Conservation (phyloP, 805 yeast species). For the Peterozyma toletana region DNA sequence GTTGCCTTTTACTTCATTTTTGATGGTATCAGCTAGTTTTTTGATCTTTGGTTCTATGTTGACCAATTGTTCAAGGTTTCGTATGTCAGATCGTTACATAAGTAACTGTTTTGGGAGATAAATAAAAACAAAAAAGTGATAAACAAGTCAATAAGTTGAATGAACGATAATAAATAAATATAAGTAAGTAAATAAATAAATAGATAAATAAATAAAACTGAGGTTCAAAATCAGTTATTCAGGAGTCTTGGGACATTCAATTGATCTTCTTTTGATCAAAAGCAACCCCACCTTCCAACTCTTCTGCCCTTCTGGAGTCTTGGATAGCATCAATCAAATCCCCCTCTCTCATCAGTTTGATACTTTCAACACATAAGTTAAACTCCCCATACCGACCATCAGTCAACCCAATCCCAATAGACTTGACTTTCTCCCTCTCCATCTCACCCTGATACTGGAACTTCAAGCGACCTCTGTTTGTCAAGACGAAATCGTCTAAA, state of each 20-base stretch:
- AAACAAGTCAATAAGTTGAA: not conserved
- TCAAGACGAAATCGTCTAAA: constrained; percentile 70
- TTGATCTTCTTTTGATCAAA: not conserved
- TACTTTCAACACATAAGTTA: constrained; percentile 61
- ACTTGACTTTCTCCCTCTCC: constrained; percentile 58
- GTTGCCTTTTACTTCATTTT: too few species aligned
- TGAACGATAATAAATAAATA: not conserved
- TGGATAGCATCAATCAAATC: constrained; percentile 35
- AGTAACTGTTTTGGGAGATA: too few species aligned
- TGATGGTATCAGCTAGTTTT: too few species aligned
- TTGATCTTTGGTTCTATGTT: too few species aligned
- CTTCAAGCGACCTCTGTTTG: constrained; percentile 62
- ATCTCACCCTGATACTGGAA: constrained; percentile 49
- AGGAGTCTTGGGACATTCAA: not conserved
- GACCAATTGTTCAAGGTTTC: too few species aligned
- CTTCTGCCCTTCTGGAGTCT: constrained; percentile 22
- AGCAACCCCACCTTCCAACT: not conserved
- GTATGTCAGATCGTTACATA: too few species aligned
- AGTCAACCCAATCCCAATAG: constrained; percentile 71
- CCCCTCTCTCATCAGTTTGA: constrained; percentile 58
- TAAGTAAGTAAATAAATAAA: constrained; percentile 2
- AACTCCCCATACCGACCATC: constrained; percentile 77
- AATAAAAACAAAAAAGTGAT: too few species aligned
- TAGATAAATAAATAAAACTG: not conserved
- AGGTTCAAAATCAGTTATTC: too few species aligned